Evolutionary conservation across 2,329 filamentous ascomycete species (phyloP).

Genomic region (Apiospora arundinis): DNA sequence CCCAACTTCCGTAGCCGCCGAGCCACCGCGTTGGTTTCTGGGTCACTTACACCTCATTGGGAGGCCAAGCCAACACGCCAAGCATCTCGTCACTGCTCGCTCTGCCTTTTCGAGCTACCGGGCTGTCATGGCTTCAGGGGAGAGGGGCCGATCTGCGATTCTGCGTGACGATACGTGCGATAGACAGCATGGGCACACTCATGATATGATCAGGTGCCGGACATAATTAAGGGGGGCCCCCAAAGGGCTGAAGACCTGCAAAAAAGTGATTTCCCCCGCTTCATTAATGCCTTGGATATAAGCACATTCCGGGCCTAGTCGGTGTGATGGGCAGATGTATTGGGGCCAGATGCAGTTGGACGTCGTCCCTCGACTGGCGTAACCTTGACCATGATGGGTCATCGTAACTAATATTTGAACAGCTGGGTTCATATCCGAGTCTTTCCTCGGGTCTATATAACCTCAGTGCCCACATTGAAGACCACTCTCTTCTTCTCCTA

Average conservation of each 20-base stretch:
- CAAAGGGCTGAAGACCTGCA: neutral
- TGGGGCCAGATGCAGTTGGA: slow-evolving; percentile 13
- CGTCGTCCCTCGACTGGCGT: neutral
- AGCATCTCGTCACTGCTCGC: slow-evolving; percentile 6
- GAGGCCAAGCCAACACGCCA: neutral
- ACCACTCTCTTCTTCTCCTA: neutral
- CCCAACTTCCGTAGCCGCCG: slow-evolving; percentile 14
- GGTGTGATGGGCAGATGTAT: slow-evolving; percentile 1
- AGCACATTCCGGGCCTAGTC: neutral
- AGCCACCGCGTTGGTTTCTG: slow-evolving; percentile 5
- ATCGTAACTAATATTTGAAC: neutral
- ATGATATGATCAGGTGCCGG: neutral
- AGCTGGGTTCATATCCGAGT: neutral
- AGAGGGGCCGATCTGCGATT: neutral
- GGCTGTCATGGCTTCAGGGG: neutral
- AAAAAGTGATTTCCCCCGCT: slow-evolving; percentile 2
- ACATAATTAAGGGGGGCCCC: neutral
- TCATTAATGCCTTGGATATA: slow-evolving; percentile 12
- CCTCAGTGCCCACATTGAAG: neutral
- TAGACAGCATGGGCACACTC: slow-evolving; percentile 1
- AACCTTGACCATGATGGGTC: neutral
- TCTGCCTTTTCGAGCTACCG: neutral
- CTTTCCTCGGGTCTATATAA: neutral
- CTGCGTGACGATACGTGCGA: neutral
- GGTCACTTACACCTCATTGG: slow-evolving; percentile 12